These are phyloP conservation scores for Cystobasidium onofrii DNA, from an alignment of 768 basidiomycete species.

Conservation along the genomic window DNA sequence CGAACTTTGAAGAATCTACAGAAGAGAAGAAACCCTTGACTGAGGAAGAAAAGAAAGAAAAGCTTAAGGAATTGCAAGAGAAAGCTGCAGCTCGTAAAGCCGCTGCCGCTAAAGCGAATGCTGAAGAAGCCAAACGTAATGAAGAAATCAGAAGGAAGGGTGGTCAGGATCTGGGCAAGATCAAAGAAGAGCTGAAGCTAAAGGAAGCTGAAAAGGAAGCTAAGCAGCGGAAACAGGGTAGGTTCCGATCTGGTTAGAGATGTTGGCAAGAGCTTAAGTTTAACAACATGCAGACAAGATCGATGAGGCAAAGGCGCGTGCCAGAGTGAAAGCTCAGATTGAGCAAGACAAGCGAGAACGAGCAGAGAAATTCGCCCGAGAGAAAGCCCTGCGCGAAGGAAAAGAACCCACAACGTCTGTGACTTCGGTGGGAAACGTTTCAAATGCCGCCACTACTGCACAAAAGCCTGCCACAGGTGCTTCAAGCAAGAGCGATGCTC, in stretches of 20 bases:
- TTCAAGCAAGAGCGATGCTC: conserved; percentile 46
- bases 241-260: conserved; percentile 21
- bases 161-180: conserved; percentile 69
- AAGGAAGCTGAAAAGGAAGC: conserved; percentile 57
- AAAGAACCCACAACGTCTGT: conserved; percentile 37
- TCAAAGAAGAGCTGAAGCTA: conserved; percentile 65
- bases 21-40: conserved; percentile 96
- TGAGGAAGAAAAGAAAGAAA: conserved; percentile 81
- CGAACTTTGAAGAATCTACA: conserved; percentile 88
- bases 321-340: conserved; percentile 84
- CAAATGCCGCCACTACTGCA: conserved; percentile 38
- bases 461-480: conserved; percentile 47
- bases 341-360: conserved; percentile 85
- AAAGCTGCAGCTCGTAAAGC: conserved; percentile 76
- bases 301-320: conserved; percentile 74
- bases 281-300: conserved; percentile 61
- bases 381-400: conserved; percentile 86
- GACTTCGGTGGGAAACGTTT: conserved; percentile 46
- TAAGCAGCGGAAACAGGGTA: conserved; percentile 70
- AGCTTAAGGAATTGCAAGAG: conserved; percentile 61
- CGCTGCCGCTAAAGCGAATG: conserved; percentile 62
- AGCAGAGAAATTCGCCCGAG: conserved; percentile 75
- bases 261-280: not conserved
- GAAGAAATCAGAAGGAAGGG: conserved; percentile 76
- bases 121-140: conserved; percentile 55